phyloP scores from a whole-genome alignment of 2,329 filamentous ascomycete species.

The Hymenoscyphus scutula region DNA sequence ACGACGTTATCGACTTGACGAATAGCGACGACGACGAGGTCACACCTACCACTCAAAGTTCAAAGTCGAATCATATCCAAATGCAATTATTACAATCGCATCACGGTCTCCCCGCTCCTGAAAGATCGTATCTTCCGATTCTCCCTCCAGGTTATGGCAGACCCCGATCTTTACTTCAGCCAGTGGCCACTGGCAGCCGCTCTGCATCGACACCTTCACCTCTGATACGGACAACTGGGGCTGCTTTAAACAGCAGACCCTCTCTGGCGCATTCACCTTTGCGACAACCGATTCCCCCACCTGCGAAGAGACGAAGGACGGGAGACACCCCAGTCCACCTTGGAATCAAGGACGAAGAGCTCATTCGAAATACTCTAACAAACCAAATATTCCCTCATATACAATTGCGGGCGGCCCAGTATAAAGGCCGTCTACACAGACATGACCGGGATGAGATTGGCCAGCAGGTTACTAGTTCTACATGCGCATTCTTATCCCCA shows the following conservation, averaged over 20 bases:
- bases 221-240: too few species aligned
- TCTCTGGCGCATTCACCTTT: background rate
- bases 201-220: background rate
- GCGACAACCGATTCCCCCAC: background rate
- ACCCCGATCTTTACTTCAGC: background rate
- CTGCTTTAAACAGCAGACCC: background rate
- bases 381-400: conserved; percentile 22
- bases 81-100: too few species aligned
- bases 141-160: background rate
- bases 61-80: background rate
- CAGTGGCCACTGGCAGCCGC: background rate
- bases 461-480: conserved; percentile 13
- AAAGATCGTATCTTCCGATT: background rate
- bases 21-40: conserved; percentile 4
- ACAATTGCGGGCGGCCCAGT: background rate
- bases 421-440: conserved; percentile 5
- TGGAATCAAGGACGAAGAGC: background rate
- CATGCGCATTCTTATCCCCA: background rate
- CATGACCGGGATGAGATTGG: conserved; percentile 18
- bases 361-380: conserved; percentile 4
- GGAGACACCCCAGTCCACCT: background rate
- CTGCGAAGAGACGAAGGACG: background rate
- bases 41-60: background rate
- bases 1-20: conserved; percentile 7
- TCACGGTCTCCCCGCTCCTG: background rate